Evolutionary conservation across 2,329 filamentous ascomycete genomes (phyloP), one percentile per base, ranked within the genome.

Genomic region (Aspergillus proliferans): DNA sequence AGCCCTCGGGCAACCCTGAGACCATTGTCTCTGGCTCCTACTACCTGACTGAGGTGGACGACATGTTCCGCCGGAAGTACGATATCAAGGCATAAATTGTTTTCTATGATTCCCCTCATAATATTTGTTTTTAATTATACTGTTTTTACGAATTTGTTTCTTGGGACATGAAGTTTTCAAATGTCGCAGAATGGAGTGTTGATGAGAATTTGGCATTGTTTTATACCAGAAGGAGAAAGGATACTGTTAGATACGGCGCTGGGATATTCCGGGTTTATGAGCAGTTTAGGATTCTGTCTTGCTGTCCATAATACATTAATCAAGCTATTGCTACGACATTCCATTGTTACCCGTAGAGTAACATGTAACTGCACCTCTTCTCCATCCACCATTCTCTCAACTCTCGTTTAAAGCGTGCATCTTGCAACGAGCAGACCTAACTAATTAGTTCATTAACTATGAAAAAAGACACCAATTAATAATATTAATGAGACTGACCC

Each of bases 1-100:
- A 76, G 55, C 88, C 88, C 53, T 70, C 77, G 62, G 88, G 88
- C 50, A 82, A 82, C 47, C 64, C 77, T 24, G 85, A 86, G 42
- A 86, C 81, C 58, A 79, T 93, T 49, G 66, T 68, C 52, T 72
- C 79, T 51, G 85, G 83, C 51, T 83, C 83, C 19, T 93, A 92
- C 76, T 93, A 91, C 75, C 79, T 93, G 51, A 82, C 82, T 65
- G 83, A 85, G 68, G 80, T 93, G 43, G 87, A 93, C 64, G 86
- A 88, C 61, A 89, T 89, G 86, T 93, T 88, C 84, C 84, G 86
- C 76, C 82, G 88, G 63, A 80, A 81, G 67, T 93, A 93, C 72
- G 73, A 78, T 49, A 68, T 91, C 74, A 87, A 91, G 80, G 84
- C 79, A 69, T 91, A 81, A 66, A 55, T 51, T 15, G 18, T 6